Evolutionary conservation across 2,329 filamentous ascomycete species (phyloP), one percentile per base, ranked within the genome.

Genomic region (Thielaviopsis punctulata): DNA sequence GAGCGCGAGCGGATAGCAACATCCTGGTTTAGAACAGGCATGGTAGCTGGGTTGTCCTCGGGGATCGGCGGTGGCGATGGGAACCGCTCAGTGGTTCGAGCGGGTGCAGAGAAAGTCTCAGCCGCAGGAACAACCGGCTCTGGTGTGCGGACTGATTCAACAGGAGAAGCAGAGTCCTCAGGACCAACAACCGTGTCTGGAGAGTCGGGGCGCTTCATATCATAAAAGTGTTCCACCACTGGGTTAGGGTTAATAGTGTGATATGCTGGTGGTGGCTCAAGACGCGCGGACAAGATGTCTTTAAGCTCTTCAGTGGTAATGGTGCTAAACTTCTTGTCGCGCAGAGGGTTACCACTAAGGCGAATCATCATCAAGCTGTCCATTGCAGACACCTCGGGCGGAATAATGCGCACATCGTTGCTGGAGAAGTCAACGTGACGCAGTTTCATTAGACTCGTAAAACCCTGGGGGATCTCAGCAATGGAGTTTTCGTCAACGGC

Each of bases 271-370:
- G 74, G 62, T 19, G 84, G 77, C 62, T 80, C 76, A 56, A 89
- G 68, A 23, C 86, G 77, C 33, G 73, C 73, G 19, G 76, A 74
- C 44, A 95, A 68, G 44, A 81, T 78, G 43, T 77, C 75, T 65
- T 94, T 95, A 56, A 96, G 69, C 51, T 92, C 84, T 13, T 87
- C 84, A 0, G 85, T 88, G 21, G 76, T 75, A 68, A 93, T 85
- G 0, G 78, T 83, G 13, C 89, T 71, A 58, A 92, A 87, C 62
- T 88, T 95, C 62, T 84, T 88, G 62, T 95, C 88, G 13, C 85
- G 76, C 13, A 98, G 69, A 0, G 92, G 92, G 60, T 98, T 98
- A n/a, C 87, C 88, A 44, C 80, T 81, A 27, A 98, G 71, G 4
- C 82, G 79, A 43, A 96, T 75, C 62, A 81, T 81, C 19, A 79